These are phyloP conservation scores for Taiwanofungus camphoratus DNA, from an alignment of 1,284 basidiomycete species.

Conservation along the genomic window DNA sequence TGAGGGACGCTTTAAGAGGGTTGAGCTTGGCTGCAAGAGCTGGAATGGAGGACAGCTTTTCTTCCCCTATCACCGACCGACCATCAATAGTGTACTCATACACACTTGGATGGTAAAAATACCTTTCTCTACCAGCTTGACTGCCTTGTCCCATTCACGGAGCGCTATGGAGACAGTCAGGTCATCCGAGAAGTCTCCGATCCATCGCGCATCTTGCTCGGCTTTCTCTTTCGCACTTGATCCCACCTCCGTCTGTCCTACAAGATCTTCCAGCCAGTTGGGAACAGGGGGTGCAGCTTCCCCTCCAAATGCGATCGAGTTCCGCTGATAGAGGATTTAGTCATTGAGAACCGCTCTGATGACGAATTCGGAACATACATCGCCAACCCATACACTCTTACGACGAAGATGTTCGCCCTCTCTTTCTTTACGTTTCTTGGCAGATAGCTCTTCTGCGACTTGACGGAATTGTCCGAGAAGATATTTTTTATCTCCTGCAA, in stretches of 20 bases:
- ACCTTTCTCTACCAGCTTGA: slow-evolving; percentile 82
- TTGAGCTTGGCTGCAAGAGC: slow-evolving; percentile 58
- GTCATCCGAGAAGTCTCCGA: slow-evolving; percentile 88
- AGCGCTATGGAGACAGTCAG: slow-evolving; percentile 89
- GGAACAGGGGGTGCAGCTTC: slow-evolving; percentile 42
- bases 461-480: slow-evolving; percentile 84
- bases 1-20: slow-evolving; percentile 65
- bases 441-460: slow-evolving; percentile 86
- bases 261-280: slow-evolving; percentile 68
- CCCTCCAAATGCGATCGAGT: slow-evolving; percentile 19
- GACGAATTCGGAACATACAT: slow-evolving; percentile 39
- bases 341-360: neutral
- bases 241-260: slow-evolving; percentile 48
- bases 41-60: slow-evolving; percentile 51
- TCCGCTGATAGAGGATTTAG: slow-evolving; percentile 18
- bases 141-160: slow-evolving; percentile 85
- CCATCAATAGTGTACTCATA: neutral
- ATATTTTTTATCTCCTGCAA: slow-evolving; percentile 78
- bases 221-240: slow-evolving; percentile 59
- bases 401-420: slow-evolving; percentile 87
- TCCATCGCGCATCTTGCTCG: slow-evolving; percentile 78
- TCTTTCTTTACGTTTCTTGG: slow-evolving; percentile 85
- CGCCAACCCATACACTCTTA: slow-evolving; percentile 70
- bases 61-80: slow-evolving; percentile 44
- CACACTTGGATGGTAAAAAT: neutral